Percentiles rank a stretch among this genome's conserved stretches.
Conservation (phyloP, 2,329 filamentous ascomycete species). For the Colletotrichum navitas region DNA sequence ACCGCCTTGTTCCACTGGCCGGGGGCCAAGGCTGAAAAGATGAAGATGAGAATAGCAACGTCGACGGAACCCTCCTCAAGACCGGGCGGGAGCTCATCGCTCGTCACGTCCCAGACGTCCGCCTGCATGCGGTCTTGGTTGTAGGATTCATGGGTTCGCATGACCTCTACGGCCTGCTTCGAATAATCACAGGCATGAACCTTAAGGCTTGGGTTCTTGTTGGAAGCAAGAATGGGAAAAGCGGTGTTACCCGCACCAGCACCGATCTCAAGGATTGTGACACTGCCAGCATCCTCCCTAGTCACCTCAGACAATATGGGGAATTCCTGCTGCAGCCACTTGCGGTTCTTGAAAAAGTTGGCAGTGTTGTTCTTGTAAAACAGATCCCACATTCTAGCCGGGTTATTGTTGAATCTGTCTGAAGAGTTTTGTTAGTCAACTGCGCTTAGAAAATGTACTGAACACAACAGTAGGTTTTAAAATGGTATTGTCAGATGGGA, state of each 20-base stretch:
- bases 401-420: conserved; percentile 89
- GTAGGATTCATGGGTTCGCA: conserved; percentile 84
- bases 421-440: conserved; percentile 55
- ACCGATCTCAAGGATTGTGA: conserved; percentile 87
- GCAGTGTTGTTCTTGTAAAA: conserved; percentile 98
- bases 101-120: conserved; percentile 93
- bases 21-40: conserved; percentile 92
- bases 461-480: conserved; percentile 31
- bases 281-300: conserved; percentile 74
- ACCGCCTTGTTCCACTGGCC: conserved; percentile 87
- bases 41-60: conserved; percentile 94
- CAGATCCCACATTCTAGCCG: conserved; percentile 96
- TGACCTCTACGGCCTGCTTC: conserved; percentile 93
- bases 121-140: conserved; percentile 79
- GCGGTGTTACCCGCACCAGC: conserved; percentile 97
- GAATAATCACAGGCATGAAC: conserved; percentile 97
- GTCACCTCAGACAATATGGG: conserved; percentile 86
- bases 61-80: conserved; percentile 86
- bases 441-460: conserved; percentile 34
- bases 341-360: conserved; percentile 99
- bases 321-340: conserved; percentile 97
- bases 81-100: conserved; percentile 79
- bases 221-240: conserved; percentile 88
- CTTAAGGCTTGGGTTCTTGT: conserved; percentile 84
- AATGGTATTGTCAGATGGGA: conserved; percentile 73